Evolutionary conservation across 805 yeast species (phyloP), one percentile per base, ranked within the genome.

Genomic region (Diddensiella santjacobensis): DNA sequence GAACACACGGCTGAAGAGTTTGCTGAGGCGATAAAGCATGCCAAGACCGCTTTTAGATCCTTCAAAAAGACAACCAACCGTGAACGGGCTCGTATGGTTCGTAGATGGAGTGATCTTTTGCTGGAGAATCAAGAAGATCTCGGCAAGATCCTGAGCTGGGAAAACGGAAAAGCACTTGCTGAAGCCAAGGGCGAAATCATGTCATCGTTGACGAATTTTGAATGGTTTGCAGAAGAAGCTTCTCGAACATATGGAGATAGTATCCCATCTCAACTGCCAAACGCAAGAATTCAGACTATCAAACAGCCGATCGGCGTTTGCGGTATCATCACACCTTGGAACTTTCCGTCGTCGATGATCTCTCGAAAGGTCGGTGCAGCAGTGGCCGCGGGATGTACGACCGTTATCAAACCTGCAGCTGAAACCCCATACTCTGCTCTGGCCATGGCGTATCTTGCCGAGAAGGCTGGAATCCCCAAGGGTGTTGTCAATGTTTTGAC

Each of bases 151-250:
- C 71, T 81, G 45, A 79, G 85, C 13, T 65, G 78, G 52, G 95
- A 85, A 61, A 86, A 85, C 61, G 95, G 95, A 30, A 85, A 85
- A 65, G 77, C 90, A 1, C 65, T 73, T 11, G 74, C 79, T 0
- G 93, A 85, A 61, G 82, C 91, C n/a, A 61, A 68, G 43, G 90
- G 89, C 3, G 93, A 85, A 62, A 73, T 84, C 23, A 49, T 56
- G 43, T 80, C 81, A 56, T 82, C 84, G 6, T 83, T 87, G 1
- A 77, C 86, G 4, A 89, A 84, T 66, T 84, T 87, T 64, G 89
- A 87, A 61, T 90, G 97, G 96, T 90, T 81, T 62, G 74, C 95
- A 26, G 93, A 84, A 64, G 60, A 60, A 43, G 91, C 91, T 4
- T 85, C 88, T 35, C 74, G 88, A 57, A 65, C 77, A 22, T 69